phyloP scores from a whole-genome alignment of 805 yeast genomes.

The Soucietia sequanensis region DNA sequence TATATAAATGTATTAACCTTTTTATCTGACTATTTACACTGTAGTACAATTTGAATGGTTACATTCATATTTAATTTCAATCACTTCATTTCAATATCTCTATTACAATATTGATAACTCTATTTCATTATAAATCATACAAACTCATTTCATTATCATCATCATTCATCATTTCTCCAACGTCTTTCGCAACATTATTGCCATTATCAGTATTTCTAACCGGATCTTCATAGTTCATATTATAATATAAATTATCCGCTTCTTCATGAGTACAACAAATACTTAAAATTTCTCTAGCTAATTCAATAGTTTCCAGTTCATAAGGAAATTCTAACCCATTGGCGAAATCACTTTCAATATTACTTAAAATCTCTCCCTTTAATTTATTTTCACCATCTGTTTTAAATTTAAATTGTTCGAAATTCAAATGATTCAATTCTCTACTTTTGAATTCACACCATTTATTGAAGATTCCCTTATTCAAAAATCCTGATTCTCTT shows the following conservation, averaged over 20 bases:
- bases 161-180: too few relatives aligned
- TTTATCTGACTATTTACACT: not conserved
- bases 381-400: slow-evolving; percentile 4
- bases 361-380: slow-evolving; percentile 20
- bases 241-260: slow-evolving; percentile 68
- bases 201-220: not conserved
- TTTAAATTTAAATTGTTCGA: slow-evolving; percentile 1
- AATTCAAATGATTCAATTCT: slow-evolving; percentile 31
- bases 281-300: slow-evolving; percentile 70
- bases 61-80: too few relatives aligned
- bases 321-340: slow-evolving; percentile 65
- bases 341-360: slow-evolving; percentile 43
- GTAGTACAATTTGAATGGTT: not conserved
- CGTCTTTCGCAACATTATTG: not conserved
- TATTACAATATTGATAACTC: too few relatives aligned
- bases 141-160: too few relatives aligned
- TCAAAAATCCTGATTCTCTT: slow-evolving; percentile 27
- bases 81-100: too few relatives aligned
- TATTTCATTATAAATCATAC: too few relatives aligned
- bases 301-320: slow-evolving; percentile 60
- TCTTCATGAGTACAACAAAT: slow-evolving; percentile 71
- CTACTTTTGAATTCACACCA: slow-evolving; percentile 43
- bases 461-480: slow-evolving; percentile 40
- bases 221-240: slow-evolving; percentile 51
- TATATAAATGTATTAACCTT: slow-evolving; percentile 1